These are phyloP conservation scores for Marchantia polymorpha DNA, from an alignment of 225 moss, liverwort and hornwort species.

Conservation along the genomic window DNA sequence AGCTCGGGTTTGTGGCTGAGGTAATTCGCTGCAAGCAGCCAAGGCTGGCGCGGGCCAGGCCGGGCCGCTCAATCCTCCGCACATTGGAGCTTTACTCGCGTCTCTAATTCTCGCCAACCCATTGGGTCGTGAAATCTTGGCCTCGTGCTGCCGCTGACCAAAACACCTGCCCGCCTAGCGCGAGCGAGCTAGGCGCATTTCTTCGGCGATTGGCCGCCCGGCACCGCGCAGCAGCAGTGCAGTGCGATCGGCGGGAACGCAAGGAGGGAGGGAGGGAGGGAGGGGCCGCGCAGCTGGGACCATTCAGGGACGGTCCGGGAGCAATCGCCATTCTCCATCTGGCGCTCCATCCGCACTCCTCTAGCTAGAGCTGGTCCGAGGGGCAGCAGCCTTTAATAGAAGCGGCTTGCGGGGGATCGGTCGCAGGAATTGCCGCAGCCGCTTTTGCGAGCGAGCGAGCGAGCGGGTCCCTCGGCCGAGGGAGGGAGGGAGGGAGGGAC, in stretches of 20 bases:
- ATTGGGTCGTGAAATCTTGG: background rate
- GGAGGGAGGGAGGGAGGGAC: background rate
- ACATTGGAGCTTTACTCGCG: background rate
- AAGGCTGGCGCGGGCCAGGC: background rate
- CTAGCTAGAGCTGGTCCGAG: background rate
- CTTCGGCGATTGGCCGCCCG: background rate
- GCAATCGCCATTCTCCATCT: background rate
- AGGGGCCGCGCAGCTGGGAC: background rate
- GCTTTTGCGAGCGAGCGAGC: background rate
- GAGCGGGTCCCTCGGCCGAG: background rate
- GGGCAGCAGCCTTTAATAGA: background rate
- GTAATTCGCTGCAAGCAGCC: background rate
- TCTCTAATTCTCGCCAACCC: background rate
- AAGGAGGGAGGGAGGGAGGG: background rate
- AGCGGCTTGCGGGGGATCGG: background rate
- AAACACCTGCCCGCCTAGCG: background rate
- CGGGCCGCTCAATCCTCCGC: background rate
- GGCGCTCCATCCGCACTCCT: background rate
- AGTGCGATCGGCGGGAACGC: background rate
- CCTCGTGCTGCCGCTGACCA: background rate
- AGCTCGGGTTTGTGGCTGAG: conserved; percentile 1
- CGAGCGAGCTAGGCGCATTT: background rate
- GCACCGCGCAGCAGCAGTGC: too few relatives aligned
- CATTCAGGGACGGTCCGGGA: background rate
- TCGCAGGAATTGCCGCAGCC: background rate